phyloP scores from a whole-genome alignment of 164 flowering plant species.

The Hamamelis virginiana region DNA sequence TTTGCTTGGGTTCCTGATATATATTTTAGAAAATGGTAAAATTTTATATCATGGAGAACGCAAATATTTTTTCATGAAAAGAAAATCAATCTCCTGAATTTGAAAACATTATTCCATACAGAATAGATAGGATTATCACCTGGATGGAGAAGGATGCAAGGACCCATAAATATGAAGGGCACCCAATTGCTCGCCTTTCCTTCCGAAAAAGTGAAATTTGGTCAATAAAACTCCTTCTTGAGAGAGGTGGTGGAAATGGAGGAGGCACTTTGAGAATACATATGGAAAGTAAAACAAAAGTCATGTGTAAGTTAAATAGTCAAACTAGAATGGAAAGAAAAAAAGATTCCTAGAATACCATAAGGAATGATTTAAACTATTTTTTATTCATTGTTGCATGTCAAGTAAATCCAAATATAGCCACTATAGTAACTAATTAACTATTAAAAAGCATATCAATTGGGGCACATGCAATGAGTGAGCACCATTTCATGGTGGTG shows the following conservation, averaged over 20 bases:
- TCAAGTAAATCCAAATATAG: not conserved
- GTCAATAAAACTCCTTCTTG: constrained; percentile 68
- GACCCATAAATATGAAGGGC: constrained; percentile 82
- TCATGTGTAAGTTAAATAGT: constrained; percentile 3
- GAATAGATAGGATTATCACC: constrained; percentile 38
- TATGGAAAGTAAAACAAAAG: constrained; percentile 23
- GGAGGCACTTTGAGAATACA: constrained; percentile 73
- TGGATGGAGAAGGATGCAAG: constrained; percentile 50
- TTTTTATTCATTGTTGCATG: not conserved
- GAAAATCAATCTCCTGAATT: not conserved
- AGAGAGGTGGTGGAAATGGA: constrained; percentile 81
- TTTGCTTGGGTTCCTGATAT: too few relatives aligned
- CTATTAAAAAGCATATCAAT: too few relatives aligned
- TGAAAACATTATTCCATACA: not conserved
- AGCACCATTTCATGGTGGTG: not conserved
- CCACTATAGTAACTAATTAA: too few relatives aligned
- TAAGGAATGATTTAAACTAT: not conserved
- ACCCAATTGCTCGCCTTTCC: constrained; percentile 60
- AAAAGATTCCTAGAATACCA: not conserved
- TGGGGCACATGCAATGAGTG: too few relatives aligned
- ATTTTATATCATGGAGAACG: too few relatives aligned
- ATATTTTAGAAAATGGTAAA: too few relatives aligned
- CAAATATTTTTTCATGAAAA: not conserved
- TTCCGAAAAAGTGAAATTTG: constrained; percentile 55
- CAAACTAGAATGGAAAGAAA: constrained; percentile 1